Evolutionary conservation across 345 rosid genomes (phyloP).

Genomic region (Citrus cavaleriei): DNA sequence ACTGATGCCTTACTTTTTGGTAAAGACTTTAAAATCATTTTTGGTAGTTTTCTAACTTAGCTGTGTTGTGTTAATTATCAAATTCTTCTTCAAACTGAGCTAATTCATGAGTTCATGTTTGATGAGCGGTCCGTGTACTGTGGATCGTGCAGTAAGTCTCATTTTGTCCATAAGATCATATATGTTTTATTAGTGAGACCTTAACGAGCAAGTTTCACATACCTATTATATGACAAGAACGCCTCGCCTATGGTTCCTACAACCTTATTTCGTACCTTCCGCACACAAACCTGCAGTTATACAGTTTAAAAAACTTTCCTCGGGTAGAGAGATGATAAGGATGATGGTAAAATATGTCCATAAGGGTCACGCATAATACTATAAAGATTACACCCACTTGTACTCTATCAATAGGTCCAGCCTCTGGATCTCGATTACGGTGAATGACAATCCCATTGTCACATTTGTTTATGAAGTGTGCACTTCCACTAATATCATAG

Average conservation of each 20-base stretch:
- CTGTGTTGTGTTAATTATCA: background rate
- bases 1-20: background rate
- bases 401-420: slow-evolving; percentile 88
- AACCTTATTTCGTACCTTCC: slow-evolving; percentile 95
- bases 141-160: background rate
- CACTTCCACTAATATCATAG: slow-evolving; percentile 97
- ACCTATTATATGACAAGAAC: slow-evolving; percentile 80
- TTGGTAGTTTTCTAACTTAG: background rate
- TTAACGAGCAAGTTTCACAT: background rate
- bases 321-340: background rate
- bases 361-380: background rate
- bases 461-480: slow-evolving; percentile 95
- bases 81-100: background rate
- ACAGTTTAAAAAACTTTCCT: background rate
- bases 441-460: slow-evolving; percentile 92
- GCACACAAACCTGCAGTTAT: slow-evolving; percentile 64
- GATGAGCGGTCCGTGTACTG: background rate
- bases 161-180: background rate
- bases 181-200: background rate
- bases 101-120: background rate
- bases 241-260: slow-evolving; percentile 86
- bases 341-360: background rate
- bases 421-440: slow-evolving; percentile 78
- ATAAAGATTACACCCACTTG: slow-evolving; percentile 47
- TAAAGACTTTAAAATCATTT: background rate